Base-by-base conservation (phyloP, 2,329 filamentous ascomycete genomes). In the Alternaria brassicae region DNA sequence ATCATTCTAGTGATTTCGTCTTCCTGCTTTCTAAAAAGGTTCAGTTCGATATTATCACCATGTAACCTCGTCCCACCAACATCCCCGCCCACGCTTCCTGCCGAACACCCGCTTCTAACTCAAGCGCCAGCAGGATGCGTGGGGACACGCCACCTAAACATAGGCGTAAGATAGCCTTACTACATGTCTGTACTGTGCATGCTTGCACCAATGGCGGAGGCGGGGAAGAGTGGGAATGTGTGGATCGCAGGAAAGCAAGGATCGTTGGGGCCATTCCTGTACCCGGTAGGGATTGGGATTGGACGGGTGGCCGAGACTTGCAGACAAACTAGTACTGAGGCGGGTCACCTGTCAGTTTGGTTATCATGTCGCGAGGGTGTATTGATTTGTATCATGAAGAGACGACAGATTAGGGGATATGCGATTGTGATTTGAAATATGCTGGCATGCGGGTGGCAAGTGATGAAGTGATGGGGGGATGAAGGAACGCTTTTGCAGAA, bases 81-180 rank as follows among this genome's bases (percentile, higher is more conserved):
- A 9, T n/a, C 9, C 36, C 37, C 25, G 28, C 25, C 39, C 23
- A 39, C 41, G 41, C 42, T 34, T 41, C 42, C 36, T 36, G 42
- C 50, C 36, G 27, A 41, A 54, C 51, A 47, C 36, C 36, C n/a
- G 39, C 21, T 19, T 23, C 21, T 10, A 19, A 48, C 32, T 55
- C 37, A 36, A 50, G 45, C 44, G 32, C 49, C 47, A 17, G 30
- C 25, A 55, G 37, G 30, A 56, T 44, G 42, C 13, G 52, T 53
- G 52, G 56, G 56, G 45, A 47, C 42, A 44, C 56, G 52, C 56
- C 56, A 59, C 44, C 56, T 55, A 58, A 55, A 44, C 51, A 55
- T 59, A 56, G 39, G 39, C 52, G 44, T 37, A 37, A 34, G 42
- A 45, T 53, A 32, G 30, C 51, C 41, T 41, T 12, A 12, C 25